phyloP scores from a whole-genome alignment of 768 basidiomycete genomes.

The Lactarius hengduanensis region DNA sequence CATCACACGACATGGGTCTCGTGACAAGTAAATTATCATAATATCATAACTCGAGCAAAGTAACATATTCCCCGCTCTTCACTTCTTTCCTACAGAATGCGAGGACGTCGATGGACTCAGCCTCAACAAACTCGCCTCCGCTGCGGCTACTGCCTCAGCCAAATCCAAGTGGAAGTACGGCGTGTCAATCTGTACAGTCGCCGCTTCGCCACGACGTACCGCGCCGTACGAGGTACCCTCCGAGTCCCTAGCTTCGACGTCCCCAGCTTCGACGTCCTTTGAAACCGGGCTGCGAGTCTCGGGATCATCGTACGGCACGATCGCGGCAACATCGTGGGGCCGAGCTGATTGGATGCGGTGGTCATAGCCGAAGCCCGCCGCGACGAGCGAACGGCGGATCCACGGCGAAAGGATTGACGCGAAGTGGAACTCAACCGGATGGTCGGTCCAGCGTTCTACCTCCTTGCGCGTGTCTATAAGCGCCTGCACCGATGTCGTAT shows the following conservation, averaged over 20 bases:
- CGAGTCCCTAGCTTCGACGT: not conserved
- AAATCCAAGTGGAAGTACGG: slow-evolving; percentile 84
- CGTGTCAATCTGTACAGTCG: slow-evolving; percentile 52
- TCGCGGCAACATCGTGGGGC: slow-evolving; percentile 68
- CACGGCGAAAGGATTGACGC: slow-evolving; percentile 89
- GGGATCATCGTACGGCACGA: slow-evolving; percentile 60
- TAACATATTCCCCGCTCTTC: not conserved
- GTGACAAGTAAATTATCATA: not conserved
- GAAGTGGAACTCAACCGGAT: slow-evolving; percentile 90
- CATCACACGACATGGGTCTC: not conserved
- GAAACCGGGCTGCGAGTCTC: slow-evolving; percentile 36
- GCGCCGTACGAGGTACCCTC: slow-evolving; percentile 16
- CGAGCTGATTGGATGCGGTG: slow-evolving; percentile 35
- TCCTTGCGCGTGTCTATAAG: slow-evolving; percentile 85
- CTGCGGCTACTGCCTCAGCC: slow-evolving; percentile 34
- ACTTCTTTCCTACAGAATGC: not conserved
- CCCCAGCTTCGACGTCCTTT: slow-evolving; percentile 26
- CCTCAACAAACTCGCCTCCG: slow-evolving; percentile 29
- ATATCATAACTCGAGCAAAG: not conserved
- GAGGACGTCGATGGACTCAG: not conserved
- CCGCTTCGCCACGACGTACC: slow-evolving; percentile 19
- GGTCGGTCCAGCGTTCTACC: slow-evolving; percentile 85
- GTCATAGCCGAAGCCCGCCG: slow-evolving; percentile 90
- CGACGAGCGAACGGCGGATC: slow-evolving; percentile 85
- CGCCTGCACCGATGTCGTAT: slow-evolving; percentile 89